Conservation (phyloP, 441 rosid genomes). For the Brassica hybrid region DNA sequence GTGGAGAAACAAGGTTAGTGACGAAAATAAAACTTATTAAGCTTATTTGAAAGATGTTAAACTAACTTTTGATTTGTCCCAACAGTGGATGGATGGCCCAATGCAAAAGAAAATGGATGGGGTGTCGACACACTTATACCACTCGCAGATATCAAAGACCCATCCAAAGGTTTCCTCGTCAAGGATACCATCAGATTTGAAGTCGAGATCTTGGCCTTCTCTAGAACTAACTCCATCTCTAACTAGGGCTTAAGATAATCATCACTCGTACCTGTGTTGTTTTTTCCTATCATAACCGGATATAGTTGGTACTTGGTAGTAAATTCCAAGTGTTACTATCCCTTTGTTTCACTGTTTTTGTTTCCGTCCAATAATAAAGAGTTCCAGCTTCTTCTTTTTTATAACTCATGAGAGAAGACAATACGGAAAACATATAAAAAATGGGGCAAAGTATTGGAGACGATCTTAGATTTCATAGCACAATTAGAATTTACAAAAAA, state of each 20-base stretch:
- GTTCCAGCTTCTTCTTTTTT: background rate
- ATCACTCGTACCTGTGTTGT: background rate
- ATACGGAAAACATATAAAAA: background rate
- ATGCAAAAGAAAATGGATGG: constrained; percentile 24
- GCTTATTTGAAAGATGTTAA: constrained; percentile 23
- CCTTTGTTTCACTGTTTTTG: background rate
- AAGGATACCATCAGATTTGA: constrained; percentile 17
- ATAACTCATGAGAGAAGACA: background rate
- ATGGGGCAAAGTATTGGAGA: no score
- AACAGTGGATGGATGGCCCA: constrained; percentile 26
- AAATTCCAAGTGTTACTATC: background rate
- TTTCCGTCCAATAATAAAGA: background rate
- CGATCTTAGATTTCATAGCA: no score
- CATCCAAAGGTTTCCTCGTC: constrained; percentile 21
- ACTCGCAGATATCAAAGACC: constrained; percentile 15
- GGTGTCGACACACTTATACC: constrained; percentile 22
- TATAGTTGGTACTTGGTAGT: no score
- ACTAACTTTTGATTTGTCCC: background rate
- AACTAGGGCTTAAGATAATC: background rate
- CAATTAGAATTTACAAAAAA: no score
- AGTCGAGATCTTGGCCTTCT: constrained; percentile 24
- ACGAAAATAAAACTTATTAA: background rate
- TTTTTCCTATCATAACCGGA: no score
- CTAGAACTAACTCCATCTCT: constrained; percentile 2
- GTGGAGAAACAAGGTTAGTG: background rate